Percentiles rank a stretch among this genome's conserved stretches.
Conservation (phyloP, 352 stramenopile species). For the Phytophthora sp. region DNA sequence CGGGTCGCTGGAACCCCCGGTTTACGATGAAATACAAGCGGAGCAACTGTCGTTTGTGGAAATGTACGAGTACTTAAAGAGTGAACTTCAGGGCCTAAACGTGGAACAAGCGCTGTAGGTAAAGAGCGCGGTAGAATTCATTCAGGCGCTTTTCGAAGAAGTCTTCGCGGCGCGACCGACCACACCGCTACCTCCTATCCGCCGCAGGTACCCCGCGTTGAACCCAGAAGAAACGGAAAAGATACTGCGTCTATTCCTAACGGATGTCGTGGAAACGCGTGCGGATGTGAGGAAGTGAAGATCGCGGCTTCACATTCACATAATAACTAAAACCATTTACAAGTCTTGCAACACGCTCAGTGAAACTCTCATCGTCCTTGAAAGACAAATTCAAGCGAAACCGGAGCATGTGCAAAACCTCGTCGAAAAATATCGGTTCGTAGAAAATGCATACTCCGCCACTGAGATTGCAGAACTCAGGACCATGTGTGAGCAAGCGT, state of each 20-base stretch:
- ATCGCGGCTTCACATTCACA: background rate
- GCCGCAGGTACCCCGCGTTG: background rate
- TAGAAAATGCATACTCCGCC: background rate
- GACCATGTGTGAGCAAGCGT: background rate
- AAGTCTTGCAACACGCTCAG: background rate
- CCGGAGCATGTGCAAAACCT: background rate
- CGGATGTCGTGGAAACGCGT: background rate
- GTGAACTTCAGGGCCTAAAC: background rate
- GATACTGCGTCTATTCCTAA: background rate
- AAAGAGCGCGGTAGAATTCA: background rate
- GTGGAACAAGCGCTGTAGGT: background rate
- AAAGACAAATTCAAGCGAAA: background rate
- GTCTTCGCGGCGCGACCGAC: background rate
- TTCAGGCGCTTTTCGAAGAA: background rate
- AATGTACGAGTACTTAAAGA: background rate
- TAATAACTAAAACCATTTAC: background rate
- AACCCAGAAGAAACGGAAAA: background rate
- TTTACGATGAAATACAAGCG: background rate
- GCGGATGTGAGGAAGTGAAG: background rate
- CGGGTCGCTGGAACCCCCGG: background rate
- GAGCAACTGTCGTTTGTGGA: background rate
- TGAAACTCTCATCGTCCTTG: background rate
- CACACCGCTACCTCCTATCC: background rate
- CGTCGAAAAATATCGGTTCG: background rate
- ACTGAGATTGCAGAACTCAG: background rate